phyloP scores from a whole-genome alignment of 75 land plant species.

The Selaginella tamariscina region DNA sequence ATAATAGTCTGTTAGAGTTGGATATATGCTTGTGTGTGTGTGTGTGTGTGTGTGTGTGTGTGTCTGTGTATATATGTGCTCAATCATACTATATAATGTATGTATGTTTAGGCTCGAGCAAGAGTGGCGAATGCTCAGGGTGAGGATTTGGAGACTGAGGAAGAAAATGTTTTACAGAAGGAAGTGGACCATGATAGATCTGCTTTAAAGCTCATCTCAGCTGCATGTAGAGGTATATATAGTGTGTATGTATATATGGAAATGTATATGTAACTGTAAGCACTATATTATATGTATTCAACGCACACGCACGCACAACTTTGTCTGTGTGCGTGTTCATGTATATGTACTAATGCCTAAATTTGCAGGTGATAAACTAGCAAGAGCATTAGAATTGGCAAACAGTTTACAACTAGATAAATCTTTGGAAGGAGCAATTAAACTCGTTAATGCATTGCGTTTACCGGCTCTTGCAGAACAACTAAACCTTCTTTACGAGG shows the following conservation, averaged over 20 bases:
- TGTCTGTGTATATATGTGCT: too few species aligned
- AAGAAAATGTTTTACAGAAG: slow-evolving; percentile 54
- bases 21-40: too few species aligned
- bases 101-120: slow-evolving; percentile 43
- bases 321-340: neutral
- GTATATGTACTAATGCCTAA: neutral
- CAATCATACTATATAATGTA: neutral
- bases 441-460: slow-evolving; percentile 73
- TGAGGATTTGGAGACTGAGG: slow-evolving; percentile 39
- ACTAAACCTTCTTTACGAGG: slow-evolving; percentile 65
- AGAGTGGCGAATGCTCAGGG: slow-evolving; percentile 43
- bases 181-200: slow-evolving; percentile 77
- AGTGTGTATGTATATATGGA: too few species aligned
- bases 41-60: too few species aligned
- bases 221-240: slow-evolving; percentile 79
- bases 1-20: too few species aligned
- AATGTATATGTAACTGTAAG: too few species aligned
- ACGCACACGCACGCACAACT: too few species aligned
- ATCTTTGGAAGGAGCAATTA: slow-evolving; percentile 82
- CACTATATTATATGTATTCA: too few species aligned
- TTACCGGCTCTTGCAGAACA: slow-evolving; percentile 78
- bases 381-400: slow-evolving; percentile 77
- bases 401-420: slow-evolving; percentile 56
- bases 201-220: slow-evolving; percentile 73
- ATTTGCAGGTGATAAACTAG: slow-evolving; percentile 77